Evolutionary conservation across 805 yeast genomes (phyloP), one percentile per base, ranked within the genome.

Genomic region (Komagataella populi): DNA sequence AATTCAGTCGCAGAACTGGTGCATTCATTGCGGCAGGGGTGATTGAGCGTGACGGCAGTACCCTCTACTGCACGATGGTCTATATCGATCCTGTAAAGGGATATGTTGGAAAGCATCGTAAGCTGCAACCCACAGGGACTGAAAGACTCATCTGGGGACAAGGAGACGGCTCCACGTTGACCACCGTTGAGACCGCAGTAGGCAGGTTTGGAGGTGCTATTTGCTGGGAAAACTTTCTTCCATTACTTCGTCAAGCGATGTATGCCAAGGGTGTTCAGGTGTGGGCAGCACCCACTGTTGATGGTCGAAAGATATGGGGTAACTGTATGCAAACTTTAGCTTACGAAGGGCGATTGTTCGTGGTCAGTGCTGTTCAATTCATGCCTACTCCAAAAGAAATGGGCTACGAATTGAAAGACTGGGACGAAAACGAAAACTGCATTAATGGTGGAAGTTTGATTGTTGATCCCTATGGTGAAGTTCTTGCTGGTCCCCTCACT

Each of bases 211-310:
- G 76, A 16, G 76, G 73, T 20, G 74, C 68, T 36, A 71, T 72
- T 48, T 73, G 77, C 58, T 72, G 77, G 76, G 77, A 73, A 52
- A 72, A 71, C 56, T 66, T 64, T 57, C 63, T 70, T 58, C 76
- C 76, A 3, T 55, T 70, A 51, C 58, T 65, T 51, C 64, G 76
- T 58, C 61, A 64, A 23, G 67, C 74, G 1, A 67, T 68, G 61
- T 71, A 72, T 51, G 66, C 72, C 22, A 71, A 72, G 53, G 72
- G 71, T n/a, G 55, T 71, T 16, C 65, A 68, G 51, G 59, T 72
- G 23, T 71, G 68, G 63, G 66, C 66, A 45, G 75, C 76, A 3
- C 76, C 77, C 51, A 69, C 74, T 14, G 73, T 72, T 16, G 76
- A 72, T 52, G 70, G 68, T 54, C 61, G 76, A 44, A 71, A 68